Evolutionary conservation across 2,329 filamentous ascomycete species (phyloP).

Genomic region (Chalaropsis thielavioides): DNA sequence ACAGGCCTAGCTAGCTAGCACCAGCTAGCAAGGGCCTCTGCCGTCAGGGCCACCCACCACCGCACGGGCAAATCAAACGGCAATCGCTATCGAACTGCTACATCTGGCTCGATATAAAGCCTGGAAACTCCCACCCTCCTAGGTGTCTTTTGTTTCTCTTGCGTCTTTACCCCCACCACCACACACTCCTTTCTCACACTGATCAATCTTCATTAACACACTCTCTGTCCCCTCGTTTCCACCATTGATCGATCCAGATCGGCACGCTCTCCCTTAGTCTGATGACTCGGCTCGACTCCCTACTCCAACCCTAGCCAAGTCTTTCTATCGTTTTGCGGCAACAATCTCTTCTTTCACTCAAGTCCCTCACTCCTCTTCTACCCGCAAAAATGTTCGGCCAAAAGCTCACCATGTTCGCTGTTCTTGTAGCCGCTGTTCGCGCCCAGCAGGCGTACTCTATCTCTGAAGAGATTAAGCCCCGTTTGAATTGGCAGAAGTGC

Average conservation of each 20-base stretch:
- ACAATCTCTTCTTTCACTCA: neutral
- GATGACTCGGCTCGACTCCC: slow-evolving; percentile 1
- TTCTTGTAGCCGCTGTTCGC: slow-evolving; percentile 25
- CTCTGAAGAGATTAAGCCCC: slow-evolving; percentile 30
- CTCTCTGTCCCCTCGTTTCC: neutral
- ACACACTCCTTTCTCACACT: slow-evolving; percentile 6
- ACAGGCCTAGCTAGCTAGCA: neutral
- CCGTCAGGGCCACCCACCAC: neutral
- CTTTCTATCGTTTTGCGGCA: neutral
- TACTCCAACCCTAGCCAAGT: neutral
- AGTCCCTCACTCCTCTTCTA: neutral
- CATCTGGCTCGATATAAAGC: too few relatives aligned
- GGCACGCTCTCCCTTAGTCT: neutral
- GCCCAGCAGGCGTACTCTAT: slow-evolving; percentile 31
- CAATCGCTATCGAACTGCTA: too few relatives aligned
- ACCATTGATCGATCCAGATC: neutral
- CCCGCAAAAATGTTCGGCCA: slow-evolving; percentile 8
- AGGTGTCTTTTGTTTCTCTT: too few relatives aligned
- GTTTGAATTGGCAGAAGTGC: slow-evolving; percentile 33
- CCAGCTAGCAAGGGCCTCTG: neutral
- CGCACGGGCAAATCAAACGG: too few relatives aligned
- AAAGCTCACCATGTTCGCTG: slow-evolving; percentile 8
- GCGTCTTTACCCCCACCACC: neutral
- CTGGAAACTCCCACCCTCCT: too few relatives aligned
- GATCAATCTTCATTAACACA: neutral